Evolutionary conservation across 2,329 filamentous ascomycete species (phyloP), one percentile per base, ranked within the genome.

Genomic region (Septoria petroselini): DNA sequence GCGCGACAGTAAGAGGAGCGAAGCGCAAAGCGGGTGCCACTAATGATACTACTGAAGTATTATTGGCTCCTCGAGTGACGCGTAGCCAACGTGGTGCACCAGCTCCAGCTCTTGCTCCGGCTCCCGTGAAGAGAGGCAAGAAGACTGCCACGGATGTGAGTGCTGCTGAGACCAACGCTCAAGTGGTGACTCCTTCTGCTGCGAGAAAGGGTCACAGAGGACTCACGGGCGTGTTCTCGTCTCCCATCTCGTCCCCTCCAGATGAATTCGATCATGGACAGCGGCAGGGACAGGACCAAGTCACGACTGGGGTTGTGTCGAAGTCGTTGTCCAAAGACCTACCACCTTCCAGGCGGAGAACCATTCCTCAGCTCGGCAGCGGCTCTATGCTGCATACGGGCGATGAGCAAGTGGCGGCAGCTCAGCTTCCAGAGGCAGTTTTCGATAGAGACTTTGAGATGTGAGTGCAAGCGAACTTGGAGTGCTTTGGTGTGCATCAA

Each of bases 401-500:
- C 9, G 23, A 27, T 5, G 23, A 27, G 23, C 23, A 27, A 5
- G 5, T 27, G 23, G 23, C 5, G 5, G 23, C 23, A 9, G 23
- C 23, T 27, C 23, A 27, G 23, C 5, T 9, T 27, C 5, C 23
- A 9, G 9, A 27, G 23, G 23, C 23, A 27, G 9, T 27, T 9
- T 27, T 27, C 23, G 23, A 27, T 9, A 27, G 23, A 27, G 23
- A 27, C 23, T 27, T 27, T 9, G 23, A 33, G 19, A 63, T 30
- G 42, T 63, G 53, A 39, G 58, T 59, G 1, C 62, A 54, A 21
- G 94, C 88, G 52, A 83, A 70, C n/a, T n/a, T n/a, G n/a, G n/a
- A n/a, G n/a, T n/a, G n/a, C n/a, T n/a, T n/a, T n/a, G n/a, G n/a
- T n/a, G n/a, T n/a, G n/a, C n/a, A n/a, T n/a, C n/a, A n/a, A n/a